A percentile compares a stretch with the other conserved stretches of the same genome.
Evolutionary conservation across 176 grass and related monocot species (phyloP).

Genomic region (Metroxylon sagu): DNA sequence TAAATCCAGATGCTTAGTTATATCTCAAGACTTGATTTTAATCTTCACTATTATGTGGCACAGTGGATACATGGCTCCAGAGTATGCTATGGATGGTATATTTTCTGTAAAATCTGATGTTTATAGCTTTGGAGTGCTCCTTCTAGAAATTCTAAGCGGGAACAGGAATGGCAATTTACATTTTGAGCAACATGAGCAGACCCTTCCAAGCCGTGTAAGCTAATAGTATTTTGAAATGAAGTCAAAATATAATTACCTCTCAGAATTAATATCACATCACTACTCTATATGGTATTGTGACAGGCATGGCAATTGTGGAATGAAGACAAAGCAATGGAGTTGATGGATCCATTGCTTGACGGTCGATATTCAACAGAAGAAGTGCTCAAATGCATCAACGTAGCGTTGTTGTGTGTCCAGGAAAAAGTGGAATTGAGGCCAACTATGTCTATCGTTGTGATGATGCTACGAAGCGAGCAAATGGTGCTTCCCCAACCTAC

Average conservation of each 20-base stretch:
- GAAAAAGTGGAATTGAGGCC: slow-evolving; percentile 14
- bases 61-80: slow-evolving; percentile 17
- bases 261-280: neutral
- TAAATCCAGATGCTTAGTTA: no score
- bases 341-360: slow-evolving; percentile 1
- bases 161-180: slow-evolving; percentile 10
- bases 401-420: slow-evolving; percentile 28
- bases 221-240: neutral
- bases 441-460: slow-evolving; percentile 13
- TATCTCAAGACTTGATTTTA: no score
- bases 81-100: slow-evolving; percentile 21
- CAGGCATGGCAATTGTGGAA: slow-evolving; percentile 35
- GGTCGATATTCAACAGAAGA: neutral
- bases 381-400: slow-evolving; percentile 26
- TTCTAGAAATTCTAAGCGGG: slow-evolving; percentile 24
- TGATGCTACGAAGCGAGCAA: slow-evolving; percentile 13
- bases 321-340: neutral
- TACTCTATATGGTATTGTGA: no score
- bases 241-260: neutral
- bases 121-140: slow-evolving; percentile 26
- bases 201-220: no score
- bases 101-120: slow-evolving; percentile 25
- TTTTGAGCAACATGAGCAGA: neutral
- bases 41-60: no score
- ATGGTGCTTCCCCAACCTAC: no score